A percentile compares a stretch with the other conserved stretches of the same genome.
Evolutionary conservation across 257 asterid genomes (phyloP).

Genomic region (Ilex aquifolium): DNA sequence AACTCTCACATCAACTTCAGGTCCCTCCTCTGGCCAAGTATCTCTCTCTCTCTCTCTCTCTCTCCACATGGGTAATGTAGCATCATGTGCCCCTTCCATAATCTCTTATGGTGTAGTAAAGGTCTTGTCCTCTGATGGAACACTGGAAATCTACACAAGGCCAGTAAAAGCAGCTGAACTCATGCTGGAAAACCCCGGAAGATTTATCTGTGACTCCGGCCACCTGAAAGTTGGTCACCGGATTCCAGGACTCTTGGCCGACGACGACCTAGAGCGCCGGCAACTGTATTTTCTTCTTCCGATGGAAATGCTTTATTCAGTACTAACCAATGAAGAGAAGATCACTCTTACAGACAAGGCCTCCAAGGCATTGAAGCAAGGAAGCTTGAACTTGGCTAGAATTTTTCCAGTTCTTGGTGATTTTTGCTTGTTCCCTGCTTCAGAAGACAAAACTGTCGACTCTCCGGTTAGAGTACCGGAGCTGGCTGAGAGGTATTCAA

Average conservation of each 20-base stretch:
- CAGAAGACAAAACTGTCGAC: constrained; percentile 15
- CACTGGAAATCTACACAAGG: constrained; percentile 35
- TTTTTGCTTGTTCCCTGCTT: constrained; percentile 43
- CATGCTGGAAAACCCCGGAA: constrained; percentile 59
- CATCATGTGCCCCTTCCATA: constrained; percentile 56
- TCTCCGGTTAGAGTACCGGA: constrained; percentile 7
- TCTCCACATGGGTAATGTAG: constrained; percentile 58
- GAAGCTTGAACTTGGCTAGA: constrained; percentile 30
- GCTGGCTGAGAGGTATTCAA: constrained; percentile 28
- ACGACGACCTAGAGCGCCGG: constrained; percentile 52
- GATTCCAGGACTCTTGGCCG: constrained; percentile 45
- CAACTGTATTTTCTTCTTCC: constrained; percentile 50
- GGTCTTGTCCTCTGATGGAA: constrained; percentile 41
- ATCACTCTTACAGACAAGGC: constrained; percentile 19
- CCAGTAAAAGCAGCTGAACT: constrained; percentile 47
- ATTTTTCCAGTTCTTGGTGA: constrained; percentile 42
- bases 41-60: background rate
- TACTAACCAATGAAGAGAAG: constrained; percentile 55
- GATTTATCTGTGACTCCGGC: constrained; percentile 44
- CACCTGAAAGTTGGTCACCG: constrained; percentile 45
- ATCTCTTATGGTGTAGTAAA: constrained; percentile 32
- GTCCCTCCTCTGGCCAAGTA: too few relatives aligned
- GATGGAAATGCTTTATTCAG: constrained; percentile 68
- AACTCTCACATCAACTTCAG: too few relatives aligned
- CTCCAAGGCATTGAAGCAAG: constrained; percentile 36